Percentiles rank a stretch among this genome's conserved stretches.
Evolutionary conservation across 148 eudicot species (phyloP).

Genomic region (Rhododendron griersonianum): DNA sequence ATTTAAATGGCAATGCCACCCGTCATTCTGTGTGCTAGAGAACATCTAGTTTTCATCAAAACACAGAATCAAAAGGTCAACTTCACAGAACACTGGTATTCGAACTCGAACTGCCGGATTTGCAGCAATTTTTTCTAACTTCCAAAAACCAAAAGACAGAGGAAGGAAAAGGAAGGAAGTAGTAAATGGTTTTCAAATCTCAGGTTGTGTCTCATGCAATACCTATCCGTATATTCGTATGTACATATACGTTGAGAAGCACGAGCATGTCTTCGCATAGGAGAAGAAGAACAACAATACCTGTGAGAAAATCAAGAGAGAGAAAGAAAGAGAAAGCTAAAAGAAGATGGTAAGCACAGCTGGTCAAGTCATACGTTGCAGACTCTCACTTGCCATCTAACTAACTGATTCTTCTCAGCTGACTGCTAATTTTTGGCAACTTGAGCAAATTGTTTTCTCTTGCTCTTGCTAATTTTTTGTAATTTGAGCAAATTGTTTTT

Average conservation of each 20-base stretch:
- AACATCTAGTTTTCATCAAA: not conserved
- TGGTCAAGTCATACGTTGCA: constrained; percentile 22
- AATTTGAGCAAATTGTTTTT: too few relatives aligned
- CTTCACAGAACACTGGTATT: not conserved
- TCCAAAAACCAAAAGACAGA: not conserved
- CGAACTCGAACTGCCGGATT: not conserved
- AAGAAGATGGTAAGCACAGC: constrained; percentile 18
- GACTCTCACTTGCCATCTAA: not conserved
- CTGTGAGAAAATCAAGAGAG: not conserved
- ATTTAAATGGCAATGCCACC: not conserved
- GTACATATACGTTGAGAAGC: not conserved
- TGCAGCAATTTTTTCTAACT: not conserved
- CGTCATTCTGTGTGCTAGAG: not conserved
- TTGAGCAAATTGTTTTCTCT: not conserved
- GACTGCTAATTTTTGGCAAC: too few relatives aligned
- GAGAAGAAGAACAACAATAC: not conserved
- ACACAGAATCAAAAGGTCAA: not conserved
- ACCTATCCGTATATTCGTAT: not conserved
- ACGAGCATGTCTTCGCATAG: not conserved
- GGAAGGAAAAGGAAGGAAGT: not conserved
- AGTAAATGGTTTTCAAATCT: not conserved
- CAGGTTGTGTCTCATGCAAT: not conserved
- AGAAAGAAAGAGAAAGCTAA: not conserved
- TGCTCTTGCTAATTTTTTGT: too few relatives aligned
- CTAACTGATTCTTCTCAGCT: not conserved